These are phyloP conservation scores for Trichosporon asahii DNA, from an alignment of 1,284 basidiomycete genomes.

Conservation along the genomic window DNA sequence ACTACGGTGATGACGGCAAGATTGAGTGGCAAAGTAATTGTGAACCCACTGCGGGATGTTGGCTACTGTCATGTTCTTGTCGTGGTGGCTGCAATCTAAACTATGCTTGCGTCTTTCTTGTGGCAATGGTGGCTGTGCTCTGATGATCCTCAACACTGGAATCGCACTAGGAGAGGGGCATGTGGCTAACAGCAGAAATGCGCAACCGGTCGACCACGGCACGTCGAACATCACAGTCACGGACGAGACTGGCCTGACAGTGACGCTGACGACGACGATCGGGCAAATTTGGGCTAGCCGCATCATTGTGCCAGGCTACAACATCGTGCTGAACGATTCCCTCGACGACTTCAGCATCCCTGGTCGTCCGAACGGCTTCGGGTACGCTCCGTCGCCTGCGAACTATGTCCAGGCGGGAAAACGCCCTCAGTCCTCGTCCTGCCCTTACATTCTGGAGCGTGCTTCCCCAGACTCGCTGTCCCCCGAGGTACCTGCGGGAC, in stretches of 20 bases:
- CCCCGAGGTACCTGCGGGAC: neutral
- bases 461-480: neutral
- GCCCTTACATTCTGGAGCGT: conserved; percentile 40
- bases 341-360: conserved; percentile 48
- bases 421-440: conserved; percentile 43
- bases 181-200: neutral
- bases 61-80: neutral
- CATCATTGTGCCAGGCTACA: conserved; percentile 45
- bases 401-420: conserved; percentile 38
- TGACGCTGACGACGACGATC: conserved; percentile 46
- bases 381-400: conserved; percentile 40
- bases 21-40: neutral
- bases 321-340: conserved; percentile 46
- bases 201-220: conserved; percentile 24
- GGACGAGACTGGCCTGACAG: conserved; percentile 38
- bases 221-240: conserved; percentile 46
- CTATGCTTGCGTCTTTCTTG: neutral
- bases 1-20: neutral
- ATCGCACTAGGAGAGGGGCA: too few relatives aligned
- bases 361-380: conserved; percentile 39
- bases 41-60: neutral
- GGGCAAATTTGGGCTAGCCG: conserved; percentile 41
- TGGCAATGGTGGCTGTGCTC: neutral
- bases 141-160: too few relatives aligned
- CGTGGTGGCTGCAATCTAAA: neutral